phyloP scores from a whole-genome alignment of 805 yeast genomes.

The Hanseniaspora thailandica region DNA sequence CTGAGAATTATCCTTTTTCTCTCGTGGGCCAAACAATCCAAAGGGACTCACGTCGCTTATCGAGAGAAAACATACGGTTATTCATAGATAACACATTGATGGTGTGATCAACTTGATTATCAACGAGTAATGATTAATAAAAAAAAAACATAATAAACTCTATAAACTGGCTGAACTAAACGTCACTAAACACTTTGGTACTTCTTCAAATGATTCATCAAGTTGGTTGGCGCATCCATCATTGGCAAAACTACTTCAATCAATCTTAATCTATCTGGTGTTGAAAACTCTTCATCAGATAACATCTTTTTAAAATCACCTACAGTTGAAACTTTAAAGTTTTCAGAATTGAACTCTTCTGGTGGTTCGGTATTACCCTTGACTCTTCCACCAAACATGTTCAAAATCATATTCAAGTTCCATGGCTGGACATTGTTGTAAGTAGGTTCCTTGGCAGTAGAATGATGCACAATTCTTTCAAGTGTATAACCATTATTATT shows the following conservation, averaged over 20 bases:
- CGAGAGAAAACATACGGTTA: not conserved
- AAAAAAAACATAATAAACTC: not conserved
- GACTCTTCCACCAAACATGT: conserved; percentile 45
- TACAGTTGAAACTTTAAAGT: conserved; percentile 35
- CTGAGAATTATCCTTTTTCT: not conserved
- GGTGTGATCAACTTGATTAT: not conserved
- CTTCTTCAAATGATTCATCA: conserved; percentile 8
- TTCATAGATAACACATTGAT: not conserved
- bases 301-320: conserved; percentile 40
- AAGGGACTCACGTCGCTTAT: not conserved
- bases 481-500: conserved; percentile 59
- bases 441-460: conserved; percentile 18
- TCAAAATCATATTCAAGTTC: conserved; percentile 38
- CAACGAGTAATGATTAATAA: not conserved
- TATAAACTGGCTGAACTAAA: not conserved
- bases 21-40: not conserved
- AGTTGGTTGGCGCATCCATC: conserved; percentile 43
- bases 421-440: conserved; percentile 56
- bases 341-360: conserved; percentile 26
- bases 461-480: conserved; percentile 43
- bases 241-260: conserved; percentile 47
- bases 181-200: not conserved
- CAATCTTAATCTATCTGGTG: conserved; percentile 38
- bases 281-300: conserved; percentile 30
- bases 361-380: conserved; percentile 15